Conservation (phyloP, 1,284 basidiomycete genomes). For the Fomitopsis betulina region DNA sequence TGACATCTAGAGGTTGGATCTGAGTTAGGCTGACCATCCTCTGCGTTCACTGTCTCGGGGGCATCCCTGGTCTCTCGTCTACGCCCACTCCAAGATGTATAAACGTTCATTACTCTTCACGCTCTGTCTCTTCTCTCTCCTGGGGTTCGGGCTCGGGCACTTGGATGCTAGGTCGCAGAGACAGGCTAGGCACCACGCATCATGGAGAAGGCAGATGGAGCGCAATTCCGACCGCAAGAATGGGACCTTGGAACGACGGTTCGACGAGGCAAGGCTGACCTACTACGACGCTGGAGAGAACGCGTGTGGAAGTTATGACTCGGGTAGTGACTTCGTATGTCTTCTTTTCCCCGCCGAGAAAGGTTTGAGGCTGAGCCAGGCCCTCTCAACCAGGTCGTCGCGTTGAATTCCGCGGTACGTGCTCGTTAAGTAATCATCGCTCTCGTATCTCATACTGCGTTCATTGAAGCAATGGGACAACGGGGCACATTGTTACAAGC, state of each 20-base stretch:
- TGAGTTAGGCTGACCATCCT: no score
- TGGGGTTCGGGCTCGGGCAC: not conserved
- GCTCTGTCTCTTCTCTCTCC: not conserved
- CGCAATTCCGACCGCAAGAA: not conserved
- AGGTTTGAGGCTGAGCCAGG: not conserved
- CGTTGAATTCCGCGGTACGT: conserved; percentile 31
- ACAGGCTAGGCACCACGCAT: not conserved
- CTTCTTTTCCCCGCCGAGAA: not conserved
- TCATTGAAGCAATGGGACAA: conserved; percentile 15
- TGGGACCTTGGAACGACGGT: not conserved
- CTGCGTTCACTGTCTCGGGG: no score
- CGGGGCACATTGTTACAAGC: conserved; percentile 19
- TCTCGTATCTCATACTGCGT: not conserved
- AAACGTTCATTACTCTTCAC: not conserved
- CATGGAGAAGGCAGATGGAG: not conserved
- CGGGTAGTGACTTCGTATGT: conserved; percentile 32
- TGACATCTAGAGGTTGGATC: no score
- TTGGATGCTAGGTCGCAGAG: not conserved
- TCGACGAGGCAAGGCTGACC: conserved; percentile 28
- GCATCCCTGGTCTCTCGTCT: not conserved
- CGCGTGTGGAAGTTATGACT: conserved; percentile 33
- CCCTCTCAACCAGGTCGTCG: conserved; percentile 30
- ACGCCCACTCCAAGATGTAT: not conserved
- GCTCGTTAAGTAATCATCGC: not conserved
- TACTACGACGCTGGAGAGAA: conserved; percentile 32